A percentile compares a stretch with the other conserved stretches of the same genome.
Conservation (phyloP, 2,329 filamentous ascomycete species). For the Pseudodiploospora longispora region DNA sequence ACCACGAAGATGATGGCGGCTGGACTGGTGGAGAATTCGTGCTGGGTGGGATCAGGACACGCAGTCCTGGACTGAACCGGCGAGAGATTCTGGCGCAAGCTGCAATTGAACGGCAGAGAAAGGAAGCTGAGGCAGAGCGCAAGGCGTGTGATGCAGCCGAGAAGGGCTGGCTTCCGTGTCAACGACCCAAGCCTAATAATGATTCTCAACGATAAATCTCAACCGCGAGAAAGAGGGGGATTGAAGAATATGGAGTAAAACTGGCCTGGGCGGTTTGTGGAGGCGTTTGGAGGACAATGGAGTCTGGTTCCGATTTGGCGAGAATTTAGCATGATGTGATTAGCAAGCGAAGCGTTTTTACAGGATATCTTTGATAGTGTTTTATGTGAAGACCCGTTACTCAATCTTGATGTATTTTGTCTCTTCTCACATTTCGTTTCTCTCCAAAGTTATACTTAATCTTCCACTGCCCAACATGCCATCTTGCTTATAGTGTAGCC, state of each 20-base stretch:
- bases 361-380: too few species aligned
- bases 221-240: neutral
- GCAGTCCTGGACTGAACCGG: conserved; percentile 46
- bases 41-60: conserved; percentile 47
- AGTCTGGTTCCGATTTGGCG: neutral
- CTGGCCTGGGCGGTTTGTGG: conserved; percentile 2
- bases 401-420: conserved; percentile 5
- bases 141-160: conserved; percentile 22
- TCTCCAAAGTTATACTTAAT: neutral
- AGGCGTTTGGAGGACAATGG: neutral
- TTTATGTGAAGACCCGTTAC: too few species aligned
- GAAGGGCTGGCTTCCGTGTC: conserved; percentile 21
- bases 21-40: conserved; percentile 77
- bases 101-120: conserved; percentile 27
- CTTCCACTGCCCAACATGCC: too few species aligned
- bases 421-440: conserved; percentile 6
- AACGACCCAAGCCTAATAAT: conserved; percentile 15
- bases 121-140: conserved; percentile 23
- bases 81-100: conserved; percentile 63
- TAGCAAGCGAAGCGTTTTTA: too few species aligned
- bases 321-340: too few species aligned
- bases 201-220: conserved; percentile 15
- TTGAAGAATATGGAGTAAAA: neutral
- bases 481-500: too few species aligned
- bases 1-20: conserved; percentile 59